Evolutionary conservation across 148 eudicot genomes (phyloP).

Genomic region (Mesembryanthemum crystallinum): DNA sequence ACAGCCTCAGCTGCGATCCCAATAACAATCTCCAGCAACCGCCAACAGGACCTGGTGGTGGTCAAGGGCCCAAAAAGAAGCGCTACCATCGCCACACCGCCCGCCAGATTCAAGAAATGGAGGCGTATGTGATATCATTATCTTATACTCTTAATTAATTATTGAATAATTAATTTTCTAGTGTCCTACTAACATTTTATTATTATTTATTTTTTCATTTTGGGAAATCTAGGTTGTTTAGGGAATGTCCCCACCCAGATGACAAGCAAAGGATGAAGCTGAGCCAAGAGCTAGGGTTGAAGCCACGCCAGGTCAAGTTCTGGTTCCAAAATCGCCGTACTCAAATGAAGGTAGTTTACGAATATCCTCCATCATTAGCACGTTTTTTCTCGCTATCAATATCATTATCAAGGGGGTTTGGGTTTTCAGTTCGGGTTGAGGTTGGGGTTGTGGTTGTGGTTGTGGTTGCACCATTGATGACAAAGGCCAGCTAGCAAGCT

Average conservation of each 20-base stretch:
- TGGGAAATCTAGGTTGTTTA: constrained; percentile 58
- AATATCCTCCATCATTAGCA: too few relatives aligned
- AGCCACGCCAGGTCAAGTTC: constrained; percentile 95
- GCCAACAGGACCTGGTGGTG: constrained; percentile 28
- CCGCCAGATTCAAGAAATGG: constrained; percentile 99
- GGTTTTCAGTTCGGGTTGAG: too few relatives aligned
- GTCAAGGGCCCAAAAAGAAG: constrained; percentile 65
- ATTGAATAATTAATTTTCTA: too few relatives aligned
- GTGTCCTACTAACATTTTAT: neutral
- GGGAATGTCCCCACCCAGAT: constrained; percentile 95
- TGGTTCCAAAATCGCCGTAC: constrained; percentile 99
- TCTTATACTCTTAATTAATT: too few relatives aligned
- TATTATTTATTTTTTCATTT: neutral
- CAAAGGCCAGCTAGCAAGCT: constrained; percentile 24
- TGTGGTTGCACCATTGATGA: constrained; percentile 24
- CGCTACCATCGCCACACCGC: constrained; percentile 95
- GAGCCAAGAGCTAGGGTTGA: constrained; percentile 88
- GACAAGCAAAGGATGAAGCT: constrained; percentile 85
- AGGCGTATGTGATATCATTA: constrained; percentile 48
- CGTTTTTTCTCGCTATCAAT: too few relatives aligned
- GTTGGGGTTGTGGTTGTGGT: too few relatives aligned
- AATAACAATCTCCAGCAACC: constrained; percentile 10
- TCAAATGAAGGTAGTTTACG: constrained; percentile 78
- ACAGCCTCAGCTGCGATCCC: constrained; percentile 30
- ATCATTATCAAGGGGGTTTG: too few relatives aligned